These are phyloP conservation scores for Lentinula lateritia DNA, from an alignment of 768 basidiomycete genomes.

Conservation along the genomic window DNA sequence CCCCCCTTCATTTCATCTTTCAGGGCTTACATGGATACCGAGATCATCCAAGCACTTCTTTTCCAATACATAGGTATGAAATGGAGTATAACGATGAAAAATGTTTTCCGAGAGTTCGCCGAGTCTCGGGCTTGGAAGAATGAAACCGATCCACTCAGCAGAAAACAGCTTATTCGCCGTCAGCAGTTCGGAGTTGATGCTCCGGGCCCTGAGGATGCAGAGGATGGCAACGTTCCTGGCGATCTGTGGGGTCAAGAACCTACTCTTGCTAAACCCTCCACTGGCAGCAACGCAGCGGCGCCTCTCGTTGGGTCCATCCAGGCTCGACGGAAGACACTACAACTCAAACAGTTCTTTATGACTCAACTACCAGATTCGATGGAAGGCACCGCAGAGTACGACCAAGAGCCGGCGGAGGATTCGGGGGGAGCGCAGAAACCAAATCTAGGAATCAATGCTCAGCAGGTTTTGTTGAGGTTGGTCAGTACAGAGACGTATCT, in stretches of 20 bases:
- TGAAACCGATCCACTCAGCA: neutral
- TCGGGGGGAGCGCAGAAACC: neutral
- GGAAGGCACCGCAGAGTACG: neutral
- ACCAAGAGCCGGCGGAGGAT: neutral
- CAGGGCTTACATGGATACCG: slow-evolving; percentile 42
- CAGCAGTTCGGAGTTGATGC: neutral
- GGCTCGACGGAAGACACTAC: neutral
- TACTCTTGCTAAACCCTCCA: too few relatives aligned
- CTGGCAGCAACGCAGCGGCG: neutral
- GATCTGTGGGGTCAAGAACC: neutral
- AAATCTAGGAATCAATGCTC: neutral
- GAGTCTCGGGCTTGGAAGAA: slow-evolving; percentile 31
- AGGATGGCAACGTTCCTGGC: neutral
- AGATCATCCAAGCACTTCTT: slow-evolving; percentile 39
- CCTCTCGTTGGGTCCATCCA: neutral
- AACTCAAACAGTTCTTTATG: slow-evolving; percentile 1
- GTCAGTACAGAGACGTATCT: neutral
- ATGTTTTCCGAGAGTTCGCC: slow-evolving; percentile 21
- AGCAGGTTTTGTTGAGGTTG: slow-evolving; percentile 1
- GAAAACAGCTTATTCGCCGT: neutral
- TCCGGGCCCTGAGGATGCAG: neutral
- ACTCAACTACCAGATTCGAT: neutral
- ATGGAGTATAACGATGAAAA: slow-evolving; percentile 25
- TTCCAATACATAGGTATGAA: slow-evolving; percentile 37
- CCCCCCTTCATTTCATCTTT: neutral